Conservation (phyloP, 306 rosid genomes). For the Quercus agrifolia region DNA sequence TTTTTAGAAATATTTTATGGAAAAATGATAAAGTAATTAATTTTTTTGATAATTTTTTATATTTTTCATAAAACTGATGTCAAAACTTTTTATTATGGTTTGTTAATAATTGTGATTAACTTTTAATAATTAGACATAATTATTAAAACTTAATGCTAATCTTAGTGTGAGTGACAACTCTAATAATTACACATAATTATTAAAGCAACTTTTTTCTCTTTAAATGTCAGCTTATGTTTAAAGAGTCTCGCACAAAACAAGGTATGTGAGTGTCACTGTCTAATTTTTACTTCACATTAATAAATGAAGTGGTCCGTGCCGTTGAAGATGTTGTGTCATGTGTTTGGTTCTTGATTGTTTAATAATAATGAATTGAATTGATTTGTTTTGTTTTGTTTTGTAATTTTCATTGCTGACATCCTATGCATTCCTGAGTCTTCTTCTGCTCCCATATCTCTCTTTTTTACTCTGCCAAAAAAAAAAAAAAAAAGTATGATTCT, state of each 20-base stretch:
- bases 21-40: no score
- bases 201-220: not conserved
- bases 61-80: no score
- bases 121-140: no score
- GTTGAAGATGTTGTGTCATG: slow-evolving; percentile 22
- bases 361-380: no score
- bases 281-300: slow-evolving; percentile 19
- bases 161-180: no score
- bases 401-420: not conserved
- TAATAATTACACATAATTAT: not conserved
- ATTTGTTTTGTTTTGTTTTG: no score
- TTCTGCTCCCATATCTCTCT: not conserved
- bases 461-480: not conserved
- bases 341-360: not conserved
- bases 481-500: slow-evolving; percentile 32
- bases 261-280: slow-evolving; percentile 10
- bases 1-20: no score
- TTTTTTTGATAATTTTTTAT: no score
- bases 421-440: not conserved
- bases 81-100: no score
- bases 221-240: slow-evolving; percentile 16
- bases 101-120: no score
- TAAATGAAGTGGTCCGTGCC: slow-evolving; percentile 47
- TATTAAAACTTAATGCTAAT: no score
- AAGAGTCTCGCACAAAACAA: slow-evolving; percentile 33